Conservation (phyloP, 2,329 filamentous ascomycete species). For the Lachnellula willkommii region DNA sequence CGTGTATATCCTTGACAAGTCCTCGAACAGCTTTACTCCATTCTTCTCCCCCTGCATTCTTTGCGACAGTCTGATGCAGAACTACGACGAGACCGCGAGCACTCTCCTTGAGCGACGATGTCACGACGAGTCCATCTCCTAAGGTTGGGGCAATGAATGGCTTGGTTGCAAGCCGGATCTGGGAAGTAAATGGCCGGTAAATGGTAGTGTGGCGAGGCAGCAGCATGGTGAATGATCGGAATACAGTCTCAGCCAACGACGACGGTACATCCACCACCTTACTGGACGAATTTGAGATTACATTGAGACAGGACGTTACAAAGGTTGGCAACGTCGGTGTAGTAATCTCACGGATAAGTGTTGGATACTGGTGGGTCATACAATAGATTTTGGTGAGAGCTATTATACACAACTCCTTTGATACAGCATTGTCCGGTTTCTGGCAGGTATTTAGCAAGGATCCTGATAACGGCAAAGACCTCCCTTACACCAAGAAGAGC, state of each 20-base stretch:
- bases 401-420: slow-evolving; percentile 72
- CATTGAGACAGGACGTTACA: slow-evolving; percentile 64
- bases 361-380: slow-evolving; percentile 75
- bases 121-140: slow-evolving; percentile 43
- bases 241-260: slow-evolving; percentile 59
- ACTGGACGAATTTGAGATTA: slow-evolving; percentile 45
- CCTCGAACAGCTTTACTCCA: slow-evolving; percentile 65
- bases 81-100: slow-evolving; percentile 62
- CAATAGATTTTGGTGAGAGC: slow-evolving; percentile 78
- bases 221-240: slow-evolving; percentile 66
- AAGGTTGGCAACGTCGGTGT: slow-evolving; percentile 75
- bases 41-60: slow-evolving; percentile 69
- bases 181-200: slow-evolving; percentile 68
- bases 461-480: not conserved
- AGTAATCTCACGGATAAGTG: slow-evolving; percentile 78
- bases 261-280: slow-evolving; percentile 38
- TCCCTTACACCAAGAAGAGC: slow-evolving; percentile 60
- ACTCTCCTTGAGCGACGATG: slow-evolving; percentile 48
- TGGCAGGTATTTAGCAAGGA: slow-evolving; percentile 32
- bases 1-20: slow-evolving; percentile 61
- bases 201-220: slow-evolving; percentile 78
- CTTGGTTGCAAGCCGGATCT: slow-evolving; percentile 58
- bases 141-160: slow-evolving; percentile 60
- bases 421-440: slow-evolving; percentile 71
- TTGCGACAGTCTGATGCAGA: slow-evolving; percentile 76